These are phyloP conservation scores for Coniophora puteana DNA, from an alignment of 1,284 basidiomycete genomes.

Conservation along the genomic window DNA sequence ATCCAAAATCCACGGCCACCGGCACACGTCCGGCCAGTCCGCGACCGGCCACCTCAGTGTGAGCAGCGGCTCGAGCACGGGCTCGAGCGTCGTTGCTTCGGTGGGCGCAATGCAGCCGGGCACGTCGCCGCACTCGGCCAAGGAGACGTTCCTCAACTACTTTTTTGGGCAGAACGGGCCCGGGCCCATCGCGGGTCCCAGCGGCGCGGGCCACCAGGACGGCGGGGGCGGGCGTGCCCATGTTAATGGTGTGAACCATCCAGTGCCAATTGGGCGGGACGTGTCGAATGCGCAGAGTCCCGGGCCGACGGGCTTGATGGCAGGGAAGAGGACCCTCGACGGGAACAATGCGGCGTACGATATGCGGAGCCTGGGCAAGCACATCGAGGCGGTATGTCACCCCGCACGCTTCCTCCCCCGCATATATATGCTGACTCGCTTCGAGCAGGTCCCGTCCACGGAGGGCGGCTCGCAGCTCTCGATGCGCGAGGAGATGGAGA, in stretches of 20 bases:
- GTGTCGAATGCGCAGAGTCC: constrained; percentile 48
- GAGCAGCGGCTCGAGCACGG: too few species aligned
- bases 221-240: too few species aligned
- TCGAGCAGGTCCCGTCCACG: constrained; percentile 30
- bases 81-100: constrained; percentile 16
- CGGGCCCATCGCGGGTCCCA: constrained; percentile 55
- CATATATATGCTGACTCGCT: constrained; percentile 2
- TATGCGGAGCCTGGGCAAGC: constrained; percentile 98
- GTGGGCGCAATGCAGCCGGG: too few species aligned
- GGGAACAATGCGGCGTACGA: constrained; percentile 88
- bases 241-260: too few species aligned
- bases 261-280: constrained; percentile 56
- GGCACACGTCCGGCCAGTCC: constrained; percentile 25
- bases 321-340: constrained; percentile 64
- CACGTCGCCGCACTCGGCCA: constrained; percentile 51
- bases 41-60: constrained; percentile 30
- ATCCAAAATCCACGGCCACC: constrained; percentile 35
- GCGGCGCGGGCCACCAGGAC: constrained; percentile 23
- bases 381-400: constrained; percentile 83
- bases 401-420: constrained; percentile 2
- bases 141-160: constrained; percentile 92
- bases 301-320: constrained; percentile 56
- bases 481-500: constrained; percentile 93
- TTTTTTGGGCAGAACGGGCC: constrained; percentile 89
- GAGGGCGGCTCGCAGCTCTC: constrained; percentile 60